Conservation (phyloP, 225 moss, liverwort and hornwort genomes). For the Takakia lepidozioides region DNA sequence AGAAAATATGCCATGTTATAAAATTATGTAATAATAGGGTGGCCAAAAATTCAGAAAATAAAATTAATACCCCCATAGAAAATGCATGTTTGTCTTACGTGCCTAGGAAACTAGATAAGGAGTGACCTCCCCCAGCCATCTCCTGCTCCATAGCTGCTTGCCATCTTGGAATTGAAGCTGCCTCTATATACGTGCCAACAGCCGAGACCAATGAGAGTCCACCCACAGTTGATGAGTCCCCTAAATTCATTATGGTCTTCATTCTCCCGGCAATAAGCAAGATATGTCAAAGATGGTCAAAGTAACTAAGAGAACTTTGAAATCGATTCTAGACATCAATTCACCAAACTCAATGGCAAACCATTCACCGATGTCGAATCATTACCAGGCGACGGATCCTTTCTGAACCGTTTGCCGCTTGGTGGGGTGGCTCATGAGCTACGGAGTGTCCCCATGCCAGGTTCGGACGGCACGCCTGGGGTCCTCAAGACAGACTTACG, state of each 20-base stretch:
- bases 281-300: not conserved
- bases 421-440: constrained; percentile 7
- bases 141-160: too few species aligned
- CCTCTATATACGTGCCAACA: too few species aligned
- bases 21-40: too few species aligned
- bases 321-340: not conserved
- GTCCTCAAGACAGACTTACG: not conserved
- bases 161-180: too few species aligned
- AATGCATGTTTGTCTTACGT: too few species aligned
- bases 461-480: not conserved
- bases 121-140: too few species aligned
- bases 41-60: too few species aligned
- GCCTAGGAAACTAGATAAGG: too few species aligned
- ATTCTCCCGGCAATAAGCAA: constrained; percentile 1
- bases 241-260: constrained; percentile 4
- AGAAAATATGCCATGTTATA: too few species aligned
- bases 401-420: constrained; percentile 1
- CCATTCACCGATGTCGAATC: not conserved
- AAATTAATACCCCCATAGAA: too few species aligned
- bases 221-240: not conserved
- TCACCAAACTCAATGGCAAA: constrained; percentile 1
- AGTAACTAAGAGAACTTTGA: not conserved
- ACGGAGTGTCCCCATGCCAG: not conserved
- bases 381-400: not conserved
- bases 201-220: too few species aligned